Conservation (phyloP, 2,329 filamentous ascomycete species). For the Juglanconis juglandina region DNA sequence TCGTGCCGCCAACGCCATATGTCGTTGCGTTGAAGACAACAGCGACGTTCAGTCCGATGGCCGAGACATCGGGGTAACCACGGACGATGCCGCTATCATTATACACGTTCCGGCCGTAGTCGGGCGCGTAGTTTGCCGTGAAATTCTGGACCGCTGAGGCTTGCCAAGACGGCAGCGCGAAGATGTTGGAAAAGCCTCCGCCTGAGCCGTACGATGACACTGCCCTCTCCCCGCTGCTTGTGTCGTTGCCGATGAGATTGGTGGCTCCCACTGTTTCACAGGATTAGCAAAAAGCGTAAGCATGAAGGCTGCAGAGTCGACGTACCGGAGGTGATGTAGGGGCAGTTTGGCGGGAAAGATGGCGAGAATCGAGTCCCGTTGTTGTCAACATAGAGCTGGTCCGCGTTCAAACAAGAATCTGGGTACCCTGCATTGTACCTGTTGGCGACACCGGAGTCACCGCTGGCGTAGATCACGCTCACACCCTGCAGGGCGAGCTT, state of each 20-base stretch:
- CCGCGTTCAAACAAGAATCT: constrained; percentile 9
- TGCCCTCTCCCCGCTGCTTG: constrained; percentile 21
- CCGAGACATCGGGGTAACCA: constrained; percentile 50
- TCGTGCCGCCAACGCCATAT: constrained; percentile 27
- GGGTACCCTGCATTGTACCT: constrained; percentile 14
- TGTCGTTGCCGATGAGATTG: constrained; percentile 10
- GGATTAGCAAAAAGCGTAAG: neutral
- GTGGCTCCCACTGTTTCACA: constrained; percentile 6
- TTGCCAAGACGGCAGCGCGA: constrained; percentile 40
- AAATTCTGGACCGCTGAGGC: constrained; percentile 34
- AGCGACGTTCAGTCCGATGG: constrained; percentile 43
- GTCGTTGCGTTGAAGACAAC: constrained; percentile 25
- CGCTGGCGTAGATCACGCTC: constrained; percentile 45
- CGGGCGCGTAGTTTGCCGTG: constrained; percentile 34
- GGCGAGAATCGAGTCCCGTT: constrained; percentile 16
- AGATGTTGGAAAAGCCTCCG: constrained; percentile 47
- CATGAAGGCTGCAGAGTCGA: constrained; percentile 14
- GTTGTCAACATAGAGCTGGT: constrained; percentile 4
- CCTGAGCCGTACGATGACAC: constrained; percentile 31
- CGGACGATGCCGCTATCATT: constrained; percentile 36
- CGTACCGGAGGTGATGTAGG: constrained; percentile 21
- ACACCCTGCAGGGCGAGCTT: constrained; percentile 49
- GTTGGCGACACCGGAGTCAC: constrained; percentile 37
- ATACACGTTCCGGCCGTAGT: constrained; percentile 41
- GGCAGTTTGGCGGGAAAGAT: constrained; percentile 10